Base-by-base conservation (phyloP, 2,329 filamentous ascomycete genomes). In the Myriangium duriaei region DNA sequence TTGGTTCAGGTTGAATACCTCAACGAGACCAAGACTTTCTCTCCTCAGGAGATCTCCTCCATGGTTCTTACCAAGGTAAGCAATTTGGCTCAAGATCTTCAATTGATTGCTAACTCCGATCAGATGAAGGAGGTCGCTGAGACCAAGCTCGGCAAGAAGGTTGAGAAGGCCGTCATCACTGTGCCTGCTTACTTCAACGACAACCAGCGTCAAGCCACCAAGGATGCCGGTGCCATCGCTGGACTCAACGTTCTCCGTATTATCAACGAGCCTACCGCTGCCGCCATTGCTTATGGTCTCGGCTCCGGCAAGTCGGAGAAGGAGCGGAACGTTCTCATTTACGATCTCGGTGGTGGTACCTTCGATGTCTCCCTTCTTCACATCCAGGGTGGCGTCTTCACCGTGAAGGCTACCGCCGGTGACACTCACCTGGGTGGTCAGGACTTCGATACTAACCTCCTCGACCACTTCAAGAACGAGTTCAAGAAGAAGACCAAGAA, bases 181-280 rank as follows among this genome's bases (percentile, higher is more conserved):
- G 91, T 96, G 42, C 91, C 91, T 42, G 91, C 91, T 61, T 98
- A 98, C 77, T 98, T 98, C 84, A 96, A 96, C 76, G 91, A 98
- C 79, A 94, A 93, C 75, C 91, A 98, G 74, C 82, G 91, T 70
- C 91, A 96, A 71, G 84, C 91, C 51, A 98, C 91, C 70, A 96
- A 96, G 80, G 91, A 96, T 61, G 91, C 91, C 51, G 91, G 91
- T 79, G 82, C 88, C 63, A 98, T 98, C 60, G 71, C 88, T 57
- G 91, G 88, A 54, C 79, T 98, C 47, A 95, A 96, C 69, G 86
- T 98, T 53, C 87, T 98, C 65, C 87, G 91, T 76, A 96, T 98
- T 71, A 96, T 98, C 72, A 98, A 98, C 78, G 91, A 98, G 74
- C 91, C 91, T 45, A 98, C 91, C 48, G 91, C 91, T 52, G 91